Evolutionary conservation across 345 rosid genomes (phyloP).

Genomic region (Trapa bicornis): DNA sequence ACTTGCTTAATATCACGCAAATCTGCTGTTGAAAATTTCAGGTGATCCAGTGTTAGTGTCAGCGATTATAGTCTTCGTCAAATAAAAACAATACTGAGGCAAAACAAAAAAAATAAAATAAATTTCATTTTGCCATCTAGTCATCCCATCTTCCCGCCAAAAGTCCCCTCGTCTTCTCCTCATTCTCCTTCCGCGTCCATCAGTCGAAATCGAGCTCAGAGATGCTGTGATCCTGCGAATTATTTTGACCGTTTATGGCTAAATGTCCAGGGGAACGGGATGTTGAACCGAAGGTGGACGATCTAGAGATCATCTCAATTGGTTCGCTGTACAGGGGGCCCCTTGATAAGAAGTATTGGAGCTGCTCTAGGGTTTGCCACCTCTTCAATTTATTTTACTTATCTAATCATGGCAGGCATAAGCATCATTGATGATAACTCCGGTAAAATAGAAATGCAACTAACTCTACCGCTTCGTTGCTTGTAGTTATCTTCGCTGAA

Average conservation of each 20-base stretch:
- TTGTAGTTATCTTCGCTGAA: background rate
- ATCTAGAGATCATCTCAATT: slow-evolving; percentile 59
- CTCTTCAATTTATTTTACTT: background rate
- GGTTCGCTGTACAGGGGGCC: slow-evolving; percentile 64
- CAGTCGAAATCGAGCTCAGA: background rate
- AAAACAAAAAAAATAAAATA: too few relatives aligned
- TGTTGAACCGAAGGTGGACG: slow-evolving; percentile 28
- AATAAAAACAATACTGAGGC: too few relatives aligned
- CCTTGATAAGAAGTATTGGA: slow-evolving; percentile 93
- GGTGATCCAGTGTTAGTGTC: too few relatives aligned
- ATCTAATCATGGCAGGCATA: background rate
- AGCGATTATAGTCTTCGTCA: too few relatives aligned
- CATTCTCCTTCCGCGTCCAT: background rate
- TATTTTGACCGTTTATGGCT: slow-evolving; percentile 21
- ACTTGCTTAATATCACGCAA: too few relatives aligned
- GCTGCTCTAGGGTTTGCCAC: slow-evolving; percentile 78
- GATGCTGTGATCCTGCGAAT: background rate
- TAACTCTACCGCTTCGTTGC: background rate
- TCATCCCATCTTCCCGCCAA: too few relatives aligned
- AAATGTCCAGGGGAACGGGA: slow-evolving; percentile 20
- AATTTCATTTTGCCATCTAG: too few relatives aligned
- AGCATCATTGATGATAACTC: background rate
- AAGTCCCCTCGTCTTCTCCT: too few relatives aligned
- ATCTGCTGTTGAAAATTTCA: too few relatives aligned
- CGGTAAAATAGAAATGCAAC: background rate